A percentile compares a stretch with the other conserved stretches of the same genome.
Conservation (phyloP, 2,329 filamentous ascomycete genomes). For the Whalleya microplaca region DNA sequence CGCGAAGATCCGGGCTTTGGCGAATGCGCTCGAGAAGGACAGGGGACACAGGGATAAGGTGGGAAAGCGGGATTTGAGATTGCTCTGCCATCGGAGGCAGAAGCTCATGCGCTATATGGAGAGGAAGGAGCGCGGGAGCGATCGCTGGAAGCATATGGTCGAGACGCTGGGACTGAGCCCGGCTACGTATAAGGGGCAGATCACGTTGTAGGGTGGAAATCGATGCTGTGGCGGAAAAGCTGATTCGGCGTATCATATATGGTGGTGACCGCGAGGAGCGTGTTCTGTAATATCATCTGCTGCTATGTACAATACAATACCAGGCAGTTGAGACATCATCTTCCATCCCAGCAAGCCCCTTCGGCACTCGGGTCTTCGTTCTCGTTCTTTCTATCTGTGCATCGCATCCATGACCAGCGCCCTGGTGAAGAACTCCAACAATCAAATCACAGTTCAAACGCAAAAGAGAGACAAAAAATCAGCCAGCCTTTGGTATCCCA, state of each 20-base stretch:
- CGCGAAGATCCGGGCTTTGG: conserved; percentile 84
- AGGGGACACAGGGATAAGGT: conserved; percentile 83
- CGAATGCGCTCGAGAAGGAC: conserved; percentile 69
- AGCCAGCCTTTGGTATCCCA: conserved; percentile 35
- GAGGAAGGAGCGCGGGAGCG: conserved; percentile 86
- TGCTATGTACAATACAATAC: conserved; percentile 44
- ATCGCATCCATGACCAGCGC: conserved; percentile 23
- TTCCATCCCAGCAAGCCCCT: conserved; percentile 6
- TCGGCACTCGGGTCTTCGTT: conserved; percentile 19
- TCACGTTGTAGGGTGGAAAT: conserved; percentile 65
- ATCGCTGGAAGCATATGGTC: conserved; percentile 86
- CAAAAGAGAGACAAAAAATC: conserved; percentile 8
- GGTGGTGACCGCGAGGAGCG: conserved; percentile 21
- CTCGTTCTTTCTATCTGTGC: conserved; percentile 16
- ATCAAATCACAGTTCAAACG: background rate
- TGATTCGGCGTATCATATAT: conserved; percentile 24
- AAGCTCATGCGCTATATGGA: conserved; percentile 87
- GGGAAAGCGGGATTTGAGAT: conserved; percentile 86
- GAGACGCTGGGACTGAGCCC: conserved; percentile 83
- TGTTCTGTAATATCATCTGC: conserved; percentile 37
- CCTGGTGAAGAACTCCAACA: conserved; percentile 6
- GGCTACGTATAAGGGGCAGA: conserved; percentile 89
- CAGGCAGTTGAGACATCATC: conserved; percentile 10
- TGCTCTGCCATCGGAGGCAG: conserved; percentile 87
- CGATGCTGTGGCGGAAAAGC: background rate